phyloP scores from a whole-genome alignment of 305 asterid species.

The Solanum hybrid region DNA sequence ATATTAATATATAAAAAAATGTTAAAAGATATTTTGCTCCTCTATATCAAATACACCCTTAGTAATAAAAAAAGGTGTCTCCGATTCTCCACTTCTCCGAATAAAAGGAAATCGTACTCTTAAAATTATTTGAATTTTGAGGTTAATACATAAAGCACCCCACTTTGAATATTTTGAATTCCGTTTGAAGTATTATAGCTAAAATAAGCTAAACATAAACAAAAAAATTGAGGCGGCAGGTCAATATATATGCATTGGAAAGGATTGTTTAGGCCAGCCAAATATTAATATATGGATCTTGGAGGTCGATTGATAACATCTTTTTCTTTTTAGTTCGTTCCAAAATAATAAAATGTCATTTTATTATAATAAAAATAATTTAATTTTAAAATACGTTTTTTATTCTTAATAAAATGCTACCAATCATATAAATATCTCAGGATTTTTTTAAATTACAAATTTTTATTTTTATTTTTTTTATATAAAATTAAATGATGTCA shows the following conservation, averaged over 20 bases:
- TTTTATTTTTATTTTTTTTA: no score
- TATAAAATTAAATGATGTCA: no score
- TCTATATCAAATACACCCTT: neutral
- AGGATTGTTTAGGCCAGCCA: neutral
- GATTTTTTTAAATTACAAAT: no score
- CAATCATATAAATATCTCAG: no score
- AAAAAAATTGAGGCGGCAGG: neutral
- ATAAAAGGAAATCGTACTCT: neutral
- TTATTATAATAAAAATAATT: no score
- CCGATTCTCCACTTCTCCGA: neutral
- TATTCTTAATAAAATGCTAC: no score
- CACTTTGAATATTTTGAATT: neutral
- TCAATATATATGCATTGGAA: neutral
- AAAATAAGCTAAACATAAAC: neutral
- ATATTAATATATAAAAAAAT: no score
- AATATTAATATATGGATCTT: neutral
- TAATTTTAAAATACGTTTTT: no score
- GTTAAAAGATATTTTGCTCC: no score
- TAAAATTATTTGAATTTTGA: neutral
- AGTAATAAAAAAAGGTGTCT: neutral
- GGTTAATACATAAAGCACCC: no score
- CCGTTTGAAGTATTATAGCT: neutral
- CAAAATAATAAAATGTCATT: no score
- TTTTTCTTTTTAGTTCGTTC: no score
- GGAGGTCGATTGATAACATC: neutral